Conservation (phyloP, 2,329 filamentous ascomycete species). For the Dothistroma pini region DNA sequence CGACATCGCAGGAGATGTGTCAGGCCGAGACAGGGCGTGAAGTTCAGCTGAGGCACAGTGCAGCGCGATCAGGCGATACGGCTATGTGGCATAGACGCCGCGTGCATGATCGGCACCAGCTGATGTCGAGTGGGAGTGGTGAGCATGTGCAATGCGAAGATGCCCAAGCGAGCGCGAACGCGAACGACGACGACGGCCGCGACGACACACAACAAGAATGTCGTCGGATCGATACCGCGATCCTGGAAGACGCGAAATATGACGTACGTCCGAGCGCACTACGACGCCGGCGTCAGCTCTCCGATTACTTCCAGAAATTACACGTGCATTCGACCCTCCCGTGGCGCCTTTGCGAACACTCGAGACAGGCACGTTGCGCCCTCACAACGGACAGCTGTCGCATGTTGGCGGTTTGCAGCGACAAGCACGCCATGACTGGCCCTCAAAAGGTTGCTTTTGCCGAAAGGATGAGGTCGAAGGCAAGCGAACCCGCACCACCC, state of each 20-base stretch:
- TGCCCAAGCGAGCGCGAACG: not conserved
- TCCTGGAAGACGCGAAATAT: not conserved
- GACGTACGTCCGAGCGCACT: not conserved
- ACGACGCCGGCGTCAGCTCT: too few relatives aligned
- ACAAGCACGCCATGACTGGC: not conserved
- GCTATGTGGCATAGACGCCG: not conserved
- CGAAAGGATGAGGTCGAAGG: not conserved
- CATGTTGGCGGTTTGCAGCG: not conserved
- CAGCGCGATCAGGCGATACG: not conserved
- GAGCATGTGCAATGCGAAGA: not conserved
- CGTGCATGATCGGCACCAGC: not conserved
- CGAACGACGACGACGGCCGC: not conserved
- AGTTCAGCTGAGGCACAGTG: not conserved
- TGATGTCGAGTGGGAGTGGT: not conserved
- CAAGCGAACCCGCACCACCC: not conserved
- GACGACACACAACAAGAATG: not conserved
- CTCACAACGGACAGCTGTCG: not conserved
- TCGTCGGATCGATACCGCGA: not conserved
- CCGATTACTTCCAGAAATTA: too few relatives aligned
- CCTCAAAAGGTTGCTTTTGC: not conserved
- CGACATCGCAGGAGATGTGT: constrained; percentile 10
- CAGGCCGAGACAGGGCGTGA: not conserved
- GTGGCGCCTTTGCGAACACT: not conserved
- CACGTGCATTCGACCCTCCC: too few relatives aligned
- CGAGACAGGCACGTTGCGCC: not conserved